These are phyloP conservation scores for peach (Prunus persica) DNA, from an alignment of 306 rosid genomes.

Conservation along the genomic window Prunus_persica_NCBIv2 NC_034010.1:1203001-1203500, in stretches of 20 bases:
- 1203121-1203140: constrained; percentile 21
- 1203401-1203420: not conserved
- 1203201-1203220: not conserved
- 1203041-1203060: not conserved
- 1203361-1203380: not conserved
- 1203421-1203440: constrained; percentile 23
- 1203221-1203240: not conserved
- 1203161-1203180: too few relatives aligned
- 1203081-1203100: constrained; percentile 15
- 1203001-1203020: not conserved
- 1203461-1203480: constrained; percentile 31
- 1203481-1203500: constrained; percentile 47
- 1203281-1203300: too few relatives aligned
- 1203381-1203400: not conserved
- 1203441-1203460: constrained; percentile 30
- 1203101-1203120: constrained; percentile 9
- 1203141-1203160: not conserved
- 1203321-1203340: not conserved
- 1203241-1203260: not conserved
- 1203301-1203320: not conserved
- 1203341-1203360: not conserved
- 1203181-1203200: not conserved
- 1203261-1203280: not conserved
- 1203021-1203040: not conserved
- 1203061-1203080: constrained; percentile 17